A percentile compares a stretch with the other conserved stretches of the same genome.
These are phyloP conservation scores for Ceratocystis cubensis DNA, from an alignment of 2,329 filamentous ascomycete genomes.

Conservation along the genomic window DNA sequence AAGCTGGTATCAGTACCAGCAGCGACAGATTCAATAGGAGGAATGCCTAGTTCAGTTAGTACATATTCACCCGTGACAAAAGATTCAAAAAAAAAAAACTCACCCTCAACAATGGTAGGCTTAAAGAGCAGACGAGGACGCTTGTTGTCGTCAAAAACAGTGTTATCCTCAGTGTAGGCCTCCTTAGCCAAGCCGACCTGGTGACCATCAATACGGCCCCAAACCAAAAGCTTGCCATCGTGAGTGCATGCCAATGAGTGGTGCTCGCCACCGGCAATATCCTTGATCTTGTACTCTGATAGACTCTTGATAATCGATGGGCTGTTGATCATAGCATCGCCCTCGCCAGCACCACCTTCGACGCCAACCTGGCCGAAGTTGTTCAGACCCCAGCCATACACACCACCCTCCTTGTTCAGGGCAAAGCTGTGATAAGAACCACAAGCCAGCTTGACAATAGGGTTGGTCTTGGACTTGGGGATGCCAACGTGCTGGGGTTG, in stretches of 20 bases:
- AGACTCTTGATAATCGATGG: slow-evolving; percentile 54
- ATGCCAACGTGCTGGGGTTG: slow-evolving; percentile 46
- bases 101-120: slow-evolving; percentile 26
- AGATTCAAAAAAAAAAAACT: slow-evolving; percentile 6
- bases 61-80: too few relatives aligned
- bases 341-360: slow-evolving; percentile 43
- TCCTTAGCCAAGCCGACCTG: slow-evolving; percentile 46
- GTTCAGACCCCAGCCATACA: slow-evolving; percentile 78
- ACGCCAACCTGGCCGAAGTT: slow-evolving; percentile 71
- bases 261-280: slow-evolving; percentile 50
- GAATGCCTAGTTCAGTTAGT: slow-evolving; percentile 13
- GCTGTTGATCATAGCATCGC: slow-evolving; percentile 40
- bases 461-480: slow-evolving; percentile 39
- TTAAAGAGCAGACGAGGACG: slow-evolving; percentile 51
- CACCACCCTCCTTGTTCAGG: slow-evolving; percentile 54
- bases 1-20: slow-evolving; percentile 64
- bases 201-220: slow-evolving; percentile 44
- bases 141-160: slow-evolving; percentile 50
- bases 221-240: slow-evolving; percentile 45
- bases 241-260: slow-evolving; percentile 56
- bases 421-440: slow-evolving; percentile 78
- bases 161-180: slow-evolving; percentile 36
- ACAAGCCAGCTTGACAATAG: slow-evolving; percentile 40
- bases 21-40: slow-evolving; percentile 32
- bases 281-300: slow-evolving; percentile 54